Conservation (phyloP, 345 rosid species). For the Iberis pinnata region DNA sequence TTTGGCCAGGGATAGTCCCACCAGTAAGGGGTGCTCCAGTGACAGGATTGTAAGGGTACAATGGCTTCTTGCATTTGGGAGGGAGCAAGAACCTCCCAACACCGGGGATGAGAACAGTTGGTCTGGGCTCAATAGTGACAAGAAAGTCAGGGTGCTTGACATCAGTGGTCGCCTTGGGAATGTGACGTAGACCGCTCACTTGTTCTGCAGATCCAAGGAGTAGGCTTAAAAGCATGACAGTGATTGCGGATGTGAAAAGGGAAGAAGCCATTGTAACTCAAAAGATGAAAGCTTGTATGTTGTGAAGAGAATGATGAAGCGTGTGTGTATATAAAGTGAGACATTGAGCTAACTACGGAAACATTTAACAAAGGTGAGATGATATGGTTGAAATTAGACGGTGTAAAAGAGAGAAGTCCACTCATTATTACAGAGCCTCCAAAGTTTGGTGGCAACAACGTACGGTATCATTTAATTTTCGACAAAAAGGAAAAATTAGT, state of each 20-base stretch:
- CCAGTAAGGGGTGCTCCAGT: conserved; percentile 33
- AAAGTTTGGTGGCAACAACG: conserved; percentile 30
- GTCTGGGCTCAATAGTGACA: conserved; percentile 31
- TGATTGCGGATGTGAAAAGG: conserved; percentile 12
- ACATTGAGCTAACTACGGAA: conserved; percentile 26
- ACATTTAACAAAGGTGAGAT: conserved; percentile 28
- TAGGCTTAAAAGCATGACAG: conserved; percentile 20
- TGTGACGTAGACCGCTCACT: conserved; percentile 40
- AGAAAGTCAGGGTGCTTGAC: conserved; percentile 56
- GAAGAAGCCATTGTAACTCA: conserved; percentile 26
- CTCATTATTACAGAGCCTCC: conserved; percentile 27
- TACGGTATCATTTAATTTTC: not conserved
- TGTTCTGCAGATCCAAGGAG: conserved; percentile 32
- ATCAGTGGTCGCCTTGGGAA: conserved; percentile 34
- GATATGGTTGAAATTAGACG: conserved; percentile 21
- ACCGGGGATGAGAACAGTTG: conserved; percentile 53
- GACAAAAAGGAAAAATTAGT: too few species aligned
- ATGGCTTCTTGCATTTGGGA: conserved; percentile 30
- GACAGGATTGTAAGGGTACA: conserved; percentile 28
- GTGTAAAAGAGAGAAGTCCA: conserved; percentile 13
- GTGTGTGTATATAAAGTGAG: conserved; percentile 21
- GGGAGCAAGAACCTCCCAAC: conserved; percentile 55
- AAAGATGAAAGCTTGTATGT: too few species aligned
- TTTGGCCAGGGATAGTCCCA: conserved; percentile 22
- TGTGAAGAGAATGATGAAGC: conserved; percentile 10